A percentile compares a stretch with the other conserved stretches of the same genome.
Conservation (phyloP, 768 basidiomycete genomes). For the Pleurotus tuoliensis region DNA sequence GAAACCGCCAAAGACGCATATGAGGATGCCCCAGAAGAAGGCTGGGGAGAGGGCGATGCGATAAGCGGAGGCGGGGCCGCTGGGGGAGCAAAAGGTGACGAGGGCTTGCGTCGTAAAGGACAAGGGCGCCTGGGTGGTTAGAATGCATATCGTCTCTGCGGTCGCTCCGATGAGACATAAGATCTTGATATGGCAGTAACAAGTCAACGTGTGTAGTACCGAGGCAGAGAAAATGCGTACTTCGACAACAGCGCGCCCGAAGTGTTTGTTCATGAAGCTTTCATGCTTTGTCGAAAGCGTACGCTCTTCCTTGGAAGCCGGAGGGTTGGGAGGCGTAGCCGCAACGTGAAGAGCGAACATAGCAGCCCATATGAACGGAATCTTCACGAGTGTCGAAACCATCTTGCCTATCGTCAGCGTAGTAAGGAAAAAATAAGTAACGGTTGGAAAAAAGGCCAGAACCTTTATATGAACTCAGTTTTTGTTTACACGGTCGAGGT, state of each 20-base stretch:
- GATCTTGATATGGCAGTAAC: conserved; percentile 18
- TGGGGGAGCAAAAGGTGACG: conserved; percentile 20
- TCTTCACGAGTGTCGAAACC: conserved; percentile 26
- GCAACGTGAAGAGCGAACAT: conserved; percentile 40
- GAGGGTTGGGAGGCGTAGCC: conserved; percentile 43
- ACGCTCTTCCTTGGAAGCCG: conserved; percentile 28
- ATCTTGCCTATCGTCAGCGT: conserved; percentile 10
- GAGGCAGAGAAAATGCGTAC: conserved; percentile 19
- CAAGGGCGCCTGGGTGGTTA: conserved; percentile 24
- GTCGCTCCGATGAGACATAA: conserved; percentile 34
- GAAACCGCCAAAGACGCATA: conserved; percentile 36
- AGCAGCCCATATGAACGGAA: conserved; percentile 40
- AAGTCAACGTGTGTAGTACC: neutral
- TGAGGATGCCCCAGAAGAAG: conserved; percentile 34
- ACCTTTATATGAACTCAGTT: no score
- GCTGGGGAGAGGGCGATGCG: conserved; percentile 24
- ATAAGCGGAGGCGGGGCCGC: conserved; percentile 13
- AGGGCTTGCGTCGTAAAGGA: conserved; percentile 18
- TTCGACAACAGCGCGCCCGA: conserved; percentile 29
- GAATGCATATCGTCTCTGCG: conserved; percentile 33
- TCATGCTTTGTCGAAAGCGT: conserved; percentile 33
- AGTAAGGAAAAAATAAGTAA: no score
- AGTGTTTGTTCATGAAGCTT: conserved; percentile 29
- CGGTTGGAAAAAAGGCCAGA: no score
- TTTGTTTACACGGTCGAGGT: no score